Evolutionary conservation across 805 yeast species (phyloP).

Genomic region (Vanderwaltozyma verrucispora): DNA sequence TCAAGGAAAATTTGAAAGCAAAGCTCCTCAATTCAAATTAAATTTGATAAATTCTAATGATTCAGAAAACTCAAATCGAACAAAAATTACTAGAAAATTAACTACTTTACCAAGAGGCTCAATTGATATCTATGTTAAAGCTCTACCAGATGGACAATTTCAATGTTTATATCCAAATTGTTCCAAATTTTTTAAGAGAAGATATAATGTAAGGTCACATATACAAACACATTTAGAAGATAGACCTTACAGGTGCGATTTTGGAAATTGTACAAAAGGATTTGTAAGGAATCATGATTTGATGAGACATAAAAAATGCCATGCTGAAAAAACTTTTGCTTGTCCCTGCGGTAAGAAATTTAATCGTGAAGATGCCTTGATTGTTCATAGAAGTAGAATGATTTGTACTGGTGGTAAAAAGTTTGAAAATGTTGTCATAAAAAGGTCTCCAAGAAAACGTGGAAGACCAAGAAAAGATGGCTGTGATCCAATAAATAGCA

Average conservation of each 20-base stretch:
- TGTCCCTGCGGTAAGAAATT: conserved; percentile 96
- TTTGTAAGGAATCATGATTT: conserved; percentile 95
- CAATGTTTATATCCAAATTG: conserved; percentile 70
- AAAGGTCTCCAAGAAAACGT: conserved; percentile 22
- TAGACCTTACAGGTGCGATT: conserved; percentile 74
- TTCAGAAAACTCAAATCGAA: conserved; percentile 4
- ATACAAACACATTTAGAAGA: conserved; percentile 94
- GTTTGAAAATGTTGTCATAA: conserved; percentile 20
- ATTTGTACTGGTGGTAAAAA: conserved; percentile 67
- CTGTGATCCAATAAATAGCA: conserved; percentile 8
- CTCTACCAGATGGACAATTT: conserved; percentile 66
- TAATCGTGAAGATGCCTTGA: conserved; percentile 80
- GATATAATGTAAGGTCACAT: conserved; percentile 89
- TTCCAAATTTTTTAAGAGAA: conserved; percentile 71
- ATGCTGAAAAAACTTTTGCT: conserved; percentile 54
- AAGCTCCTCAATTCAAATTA: conserved; percentile 13
- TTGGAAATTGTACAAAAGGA: conserved; percentile 57
- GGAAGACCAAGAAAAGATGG: conserved; percentile 20
- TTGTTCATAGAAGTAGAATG: conserved; percentile 66
- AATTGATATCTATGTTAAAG: conserved; percentile 71
- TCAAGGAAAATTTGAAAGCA: conserved; percentile 20
- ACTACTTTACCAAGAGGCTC: conserved; percentile 70
- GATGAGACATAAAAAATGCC: conserved; percentile 81
- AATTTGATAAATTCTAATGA: conserved; percentile 4
- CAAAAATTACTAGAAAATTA: conserved; percentile 22